Evolutionary conservation across 257 asterid genomes (phyloP).

Genomic region (Jaltomata sinuosa): DNA sequence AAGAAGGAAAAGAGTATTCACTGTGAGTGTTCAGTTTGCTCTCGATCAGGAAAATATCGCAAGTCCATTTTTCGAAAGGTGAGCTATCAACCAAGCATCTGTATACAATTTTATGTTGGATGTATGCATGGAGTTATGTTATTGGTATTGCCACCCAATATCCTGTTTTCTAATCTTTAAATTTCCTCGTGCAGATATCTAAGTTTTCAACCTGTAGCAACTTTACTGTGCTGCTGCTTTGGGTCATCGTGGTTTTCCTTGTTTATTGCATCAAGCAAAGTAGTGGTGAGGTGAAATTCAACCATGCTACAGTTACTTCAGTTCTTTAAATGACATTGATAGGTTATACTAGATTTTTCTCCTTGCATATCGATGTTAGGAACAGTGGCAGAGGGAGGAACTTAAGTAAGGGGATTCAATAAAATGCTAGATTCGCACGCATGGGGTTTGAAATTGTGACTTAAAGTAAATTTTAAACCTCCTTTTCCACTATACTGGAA

Average conservation of each 20-base stretch:
- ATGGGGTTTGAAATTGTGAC: not conserved
- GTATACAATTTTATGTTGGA: not conserved
- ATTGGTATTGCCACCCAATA: not conserved
- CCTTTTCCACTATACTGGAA: not conserved
- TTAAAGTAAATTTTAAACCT: not conserved
- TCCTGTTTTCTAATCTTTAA: not conserved
- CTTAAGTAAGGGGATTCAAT: not conserved
- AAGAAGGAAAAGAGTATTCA: constrained; percentile 56
- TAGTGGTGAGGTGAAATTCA: constrained; percentile 57
- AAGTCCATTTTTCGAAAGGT: constrained; percentile 54
- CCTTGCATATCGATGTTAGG: not conserved
- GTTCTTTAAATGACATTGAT: not conserved
- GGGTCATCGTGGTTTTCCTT: constrained; percentile 66
- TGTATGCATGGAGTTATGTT: not conserved
- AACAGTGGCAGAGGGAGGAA: not conserved
- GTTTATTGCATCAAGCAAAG: constrained; percentile 58
- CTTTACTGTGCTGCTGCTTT: constrained; percentile 62
- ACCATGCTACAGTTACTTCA: not conserved
- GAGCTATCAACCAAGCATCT: not conserved
- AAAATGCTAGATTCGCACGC: not conserved
- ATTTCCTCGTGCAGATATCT: constrained; percentile 36
- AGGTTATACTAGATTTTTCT: not conserved
- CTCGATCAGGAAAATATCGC: constrained; percentile 64
- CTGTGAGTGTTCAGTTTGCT: constrained; percentile 78
- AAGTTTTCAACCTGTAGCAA: constrained; percentile 66